Evolutionary conservation across 441 rosid genomes (phyloP), one percentile per base, ranked within the genome.

Genomic region (Populus hybrid): DNA sequence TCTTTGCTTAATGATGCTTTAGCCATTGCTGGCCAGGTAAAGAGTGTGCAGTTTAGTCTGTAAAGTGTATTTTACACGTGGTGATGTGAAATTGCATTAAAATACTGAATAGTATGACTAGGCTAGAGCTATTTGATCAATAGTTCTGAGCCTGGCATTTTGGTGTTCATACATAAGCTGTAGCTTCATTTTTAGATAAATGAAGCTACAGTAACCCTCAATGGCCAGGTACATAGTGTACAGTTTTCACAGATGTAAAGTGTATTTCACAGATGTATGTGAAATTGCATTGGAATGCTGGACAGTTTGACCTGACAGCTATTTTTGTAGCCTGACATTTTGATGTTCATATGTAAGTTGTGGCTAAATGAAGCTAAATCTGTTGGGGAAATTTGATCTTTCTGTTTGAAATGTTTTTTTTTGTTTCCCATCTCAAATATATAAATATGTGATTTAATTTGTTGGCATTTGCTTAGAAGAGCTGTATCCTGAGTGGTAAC

Each of bases 11-110:
- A 91, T 77, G 99, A 96, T 86, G 98, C 98, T 76, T 87, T 96
- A 82, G 99, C 99, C 78, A 88, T 96, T 73, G 94, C 97, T 80
- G 99, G 93, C 70, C 99, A 96, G 98, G 99, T 91, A 82, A 67
- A 38, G 66, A 28, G 64, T 75, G 38, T 36, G 69, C 28, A 21
- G 36, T 53, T 79, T 73, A 23, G 3, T 57, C 26, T 71, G 61
- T n/a, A 50, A 65, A 36, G 46, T 50, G 59, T 66, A 71, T 78
- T 80, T 78, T 36, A 57, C 16, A 6, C 24, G 12, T n/a, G 59
- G 40, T 16, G 14, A 61, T 38, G 35, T 40, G 18, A 66, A 10
- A 3, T 28, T 66, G 69, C 32, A 24, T 28, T 66, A 18, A 46
- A 46, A 46, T 53, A 0, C n/a, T 53, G n/a, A 53, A 53, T 16